Evolutionary conservation across 2,329 filamentous ascomycete species (phyloP), one percentile per base, ranked within the genome.

Genomic region (Fusarium phyllophilum): DNA sequence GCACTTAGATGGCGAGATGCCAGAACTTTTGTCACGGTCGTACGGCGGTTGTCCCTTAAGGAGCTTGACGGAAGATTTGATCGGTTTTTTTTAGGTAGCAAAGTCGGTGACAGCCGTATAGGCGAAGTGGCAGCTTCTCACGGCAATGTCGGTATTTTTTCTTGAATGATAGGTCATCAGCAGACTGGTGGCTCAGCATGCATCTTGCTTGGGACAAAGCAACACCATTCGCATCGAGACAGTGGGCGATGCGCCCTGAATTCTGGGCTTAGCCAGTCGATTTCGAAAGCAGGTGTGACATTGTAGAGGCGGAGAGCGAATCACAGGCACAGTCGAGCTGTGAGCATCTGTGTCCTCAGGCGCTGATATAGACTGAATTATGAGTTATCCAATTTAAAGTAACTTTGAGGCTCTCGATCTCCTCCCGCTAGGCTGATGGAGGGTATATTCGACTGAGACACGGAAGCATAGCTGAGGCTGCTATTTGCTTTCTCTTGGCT

Each of bases 151-250:
- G 38, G 34, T 61, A 36, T 58, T 39, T 52, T 48, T 34, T 34
- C 31, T 62, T 18, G 49, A 57, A 44, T 58, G 73, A 75, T 73
- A 57, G 57, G 66, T 62, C 62, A 57, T 49, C 36, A 41, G 34
- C 52, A 56, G 58, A 52, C 42, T 61, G 58, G 58, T 59, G 61
- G 62, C 56, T 58, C 73, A 73, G 67, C 57, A 56, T 63, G 63
- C 66, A 55, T 62, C 44, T 66, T 69, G 58, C 18, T 70, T 52
- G 56, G 65, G 45, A 69, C 68, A 76, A 71, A 75, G 66, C 68
- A 77, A 66, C 49, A 56, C 72, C 63, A 77, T 63, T 65, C 67
- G 69, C 73, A 68, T 70, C 72, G 59, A 61, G 62, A 55, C 54
- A 60, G 63, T 42, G 55, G 58, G 59, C 45, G 58, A 69, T 56